Percentiles rank a stretch among this genome's conserved stretches.
These are phyloP conservation scores for Coemansia brasiliensis DNA, from an alignment of 192 early-diverging fungal species.

Conservation along the genomic window DNA sequence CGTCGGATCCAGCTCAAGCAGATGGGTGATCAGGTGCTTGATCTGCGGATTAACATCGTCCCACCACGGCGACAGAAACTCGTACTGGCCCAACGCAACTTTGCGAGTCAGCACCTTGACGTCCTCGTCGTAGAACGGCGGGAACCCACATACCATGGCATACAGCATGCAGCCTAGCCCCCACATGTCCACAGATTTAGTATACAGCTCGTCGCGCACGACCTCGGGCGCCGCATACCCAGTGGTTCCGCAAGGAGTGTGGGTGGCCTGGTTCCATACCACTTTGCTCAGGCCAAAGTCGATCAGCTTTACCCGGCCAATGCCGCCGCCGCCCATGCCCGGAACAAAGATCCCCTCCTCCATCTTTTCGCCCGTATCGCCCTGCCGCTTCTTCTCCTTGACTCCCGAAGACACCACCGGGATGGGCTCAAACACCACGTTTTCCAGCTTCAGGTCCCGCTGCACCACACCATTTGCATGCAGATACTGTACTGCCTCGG, in stretches of 20 bases:
- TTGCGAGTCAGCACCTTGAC: conserved; percentile 76
- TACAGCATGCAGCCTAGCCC: conserved; percentile 85
- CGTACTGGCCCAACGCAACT: conserved; percentile 80
- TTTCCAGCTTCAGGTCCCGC: conserved; percentile 94
- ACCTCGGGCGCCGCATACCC: conserved; percentile 95
- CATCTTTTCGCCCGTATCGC: conserved; percentile 64
- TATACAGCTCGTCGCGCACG: conserved; percentile 75
- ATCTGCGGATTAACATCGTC: conserved; percentile 74
- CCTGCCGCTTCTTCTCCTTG: conserved; percentile 53
- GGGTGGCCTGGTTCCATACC: conserved; percentile 77
- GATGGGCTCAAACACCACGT: conserved; percentile 77
- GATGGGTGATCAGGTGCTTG: conserved; percentile 70
- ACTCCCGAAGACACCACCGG: conserved; percentile 58
- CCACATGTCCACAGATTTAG: conserved; percentile 85
- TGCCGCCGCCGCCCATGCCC: conserved; percentile 77
- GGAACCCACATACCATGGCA: conserved; percentile 77
- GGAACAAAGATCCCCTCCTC: conserved; percentile 73
- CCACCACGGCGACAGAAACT: conserved; percentile 91
- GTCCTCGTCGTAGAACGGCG: conserved; percentile 83
- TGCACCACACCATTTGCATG: conserved; percentile 86
- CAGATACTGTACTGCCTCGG: conserved; percentile 77
- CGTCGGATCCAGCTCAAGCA: conserved; percentile 69
- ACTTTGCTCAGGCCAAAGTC: conserved; percentile 91
- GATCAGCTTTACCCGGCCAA: conserved; percentile 81
- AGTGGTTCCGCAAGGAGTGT: conserved; percentile 90